phyloP scores from a whole-genome alignment of 225 moss, liverwort and hornwort genomes.

The Physcomitrellopsis africana region DNA sequence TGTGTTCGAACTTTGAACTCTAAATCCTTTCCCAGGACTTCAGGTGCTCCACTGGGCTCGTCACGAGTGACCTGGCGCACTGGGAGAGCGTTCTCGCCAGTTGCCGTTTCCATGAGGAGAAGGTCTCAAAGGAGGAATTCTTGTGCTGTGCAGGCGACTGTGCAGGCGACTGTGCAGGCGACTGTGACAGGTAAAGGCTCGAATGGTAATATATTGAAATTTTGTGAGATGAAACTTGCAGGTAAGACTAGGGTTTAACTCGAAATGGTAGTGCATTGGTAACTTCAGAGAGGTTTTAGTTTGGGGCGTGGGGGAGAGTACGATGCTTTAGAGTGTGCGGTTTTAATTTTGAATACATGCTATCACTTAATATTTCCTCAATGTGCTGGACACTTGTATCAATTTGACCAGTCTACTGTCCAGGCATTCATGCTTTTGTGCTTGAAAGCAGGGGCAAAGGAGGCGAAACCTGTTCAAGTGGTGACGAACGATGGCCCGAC shows the following conservation, averaged over 20 bases:
- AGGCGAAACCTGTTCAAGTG: slow-evolving; percentile 22
- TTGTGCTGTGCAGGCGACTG: slow-evolving; percentile 22
- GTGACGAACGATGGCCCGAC: neutral
- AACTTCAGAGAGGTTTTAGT: too few relatives aligned
- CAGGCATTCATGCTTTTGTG: too few relatives aligned
- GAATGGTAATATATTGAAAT: neutral
- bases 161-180: too few relatives aligned
- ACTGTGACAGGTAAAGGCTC: slow-evolving; percentile 22
- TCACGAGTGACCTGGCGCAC: slow-evolving; percentile 20
- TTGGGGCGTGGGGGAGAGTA: too few relatives aligned
- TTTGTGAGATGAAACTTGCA: too few relatives aligned
- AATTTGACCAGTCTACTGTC: too few relatives aligned
- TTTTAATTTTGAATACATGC: too few relatives aligned
- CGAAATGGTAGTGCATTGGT: neutral
- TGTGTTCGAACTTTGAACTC: neutral
- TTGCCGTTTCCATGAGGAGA: slow-evolving; percentile 19
- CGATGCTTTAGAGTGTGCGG: neutral
- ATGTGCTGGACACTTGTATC: too few relatives aligned
- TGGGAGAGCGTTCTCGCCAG: slow-evolving; percentile 5
- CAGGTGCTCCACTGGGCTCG: slow-evolving; percentile 12
- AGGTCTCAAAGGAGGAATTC: neutral
- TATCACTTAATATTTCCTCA: too few relatives aligned
- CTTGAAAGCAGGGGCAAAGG: slow-evolving; percentile 27
- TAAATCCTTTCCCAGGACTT: slow-evolving; percentile 23
- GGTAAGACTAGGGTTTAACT: neutral